Base-by-base conservation (phyloP, 352 stramenopile species). In the Phytophthora podocarpi region DNA sequence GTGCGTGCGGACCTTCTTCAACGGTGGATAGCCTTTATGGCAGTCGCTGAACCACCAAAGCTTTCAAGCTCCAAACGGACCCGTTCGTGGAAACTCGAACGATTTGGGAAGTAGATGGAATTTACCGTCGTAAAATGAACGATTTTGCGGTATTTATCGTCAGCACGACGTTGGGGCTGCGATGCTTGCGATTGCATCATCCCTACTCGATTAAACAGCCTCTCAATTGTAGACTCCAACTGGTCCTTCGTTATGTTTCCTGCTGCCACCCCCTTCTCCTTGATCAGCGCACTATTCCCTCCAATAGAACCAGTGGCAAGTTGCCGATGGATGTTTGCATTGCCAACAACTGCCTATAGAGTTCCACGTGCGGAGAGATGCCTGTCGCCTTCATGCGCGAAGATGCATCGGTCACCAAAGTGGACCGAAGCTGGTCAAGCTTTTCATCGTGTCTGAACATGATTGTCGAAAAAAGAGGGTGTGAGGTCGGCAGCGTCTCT, bases 1-100 rank as follows among this genome's bases (percentile, higher is more conserved):
- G n/a, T n/a, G n/a, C n/a, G n/a, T n/a, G n/a, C n/a, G n/a, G n/a
- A n/a, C n/a, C n/a, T n/a, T n/a, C n/a, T 59, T 48, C 7, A 59
- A 24, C 1, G 48, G 37, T 30, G 57, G 39, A n/a, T 35, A 66
- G 16, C 48, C 57, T 39, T 56, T 59, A n/a, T n/a, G n/a, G n/a
- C n/a, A n/a, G 16, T 60, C 21, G 13, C 58, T 49, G n/a, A 67
- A 45, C 42, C 49, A 60, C 26, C 48, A 59, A 4, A 60, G 20
- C 12, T 51, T 18, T 41, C 41, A 67, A 9, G 58, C 58, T 16
- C 41, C 41, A 39, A 50, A 60, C 20, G 58, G 27, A 5, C 40
- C 49, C 9, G 35, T 51, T 2, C 48, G n/a, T 11, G 45, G 59
- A 28, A 67, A 67, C n/a, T 62, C 40, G 35, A 53, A 57, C 3